Conservation (phyloP, 2,329 filamentous ascomycete species). For the Didymellaceae sp. region DNA sequence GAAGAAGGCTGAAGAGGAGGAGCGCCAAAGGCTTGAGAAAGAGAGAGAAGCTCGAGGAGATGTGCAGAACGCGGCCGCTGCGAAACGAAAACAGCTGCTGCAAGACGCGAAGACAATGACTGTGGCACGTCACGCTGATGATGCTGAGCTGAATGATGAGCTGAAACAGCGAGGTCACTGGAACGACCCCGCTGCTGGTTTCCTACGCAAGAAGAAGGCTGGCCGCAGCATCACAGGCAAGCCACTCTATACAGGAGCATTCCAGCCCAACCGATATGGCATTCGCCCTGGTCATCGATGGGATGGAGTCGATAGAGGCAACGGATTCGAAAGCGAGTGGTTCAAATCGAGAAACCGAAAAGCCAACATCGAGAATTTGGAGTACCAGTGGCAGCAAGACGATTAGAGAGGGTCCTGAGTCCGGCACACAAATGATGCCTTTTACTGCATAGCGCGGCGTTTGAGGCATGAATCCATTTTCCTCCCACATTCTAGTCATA, state of each 20-base stretch:
- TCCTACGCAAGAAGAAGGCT: conserved; percentile 65
- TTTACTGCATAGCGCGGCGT: conserved; percentile 20
- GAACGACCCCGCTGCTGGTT: conserved; percentile 92
- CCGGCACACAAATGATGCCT: background rate
- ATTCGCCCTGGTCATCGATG: conserved; percentile 92
- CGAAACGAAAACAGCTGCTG: conserved; percentile 69
- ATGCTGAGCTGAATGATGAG: conserved; percentile 84
- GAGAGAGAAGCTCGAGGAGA: conserved; percentile 80
- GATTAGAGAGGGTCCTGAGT: conserved; percentile 58
- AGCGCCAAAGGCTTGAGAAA: conserved; percentile 67
- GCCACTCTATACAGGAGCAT: conserved; percentile 78
- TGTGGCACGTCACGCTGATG: conserved; percentile 80
- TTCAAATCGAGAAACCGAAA: conserved; percentile 85
- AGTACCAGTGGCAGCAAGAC: conserved; percentile 97
- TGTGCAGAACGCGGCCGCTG: conserved; percentile 75
- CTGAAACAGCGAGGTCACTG: conserved; percentile 78
- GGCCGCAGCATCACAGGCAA: conserved; percentile 59
- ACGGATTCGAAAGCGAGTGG: conserved; percentile 91
- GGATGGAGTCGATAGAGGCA: conserved; percentile 95
- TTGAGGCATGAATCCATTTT: background rate
- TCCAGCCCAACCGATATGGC: conserved; percentile 89
- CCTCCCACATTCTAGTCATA: background rate
- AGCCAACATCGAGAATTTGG: conserved; percentile 76
- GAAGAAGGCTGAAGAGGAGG: conserved; percentile 76
- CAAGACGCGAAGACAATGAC: conserved; percentile 83